Evolutionary conservation across 139 green algal species (phyloP), one percentile per base, ranked within the genome.

Genomic region (Pseudopediastrum boryanum): DNA sequence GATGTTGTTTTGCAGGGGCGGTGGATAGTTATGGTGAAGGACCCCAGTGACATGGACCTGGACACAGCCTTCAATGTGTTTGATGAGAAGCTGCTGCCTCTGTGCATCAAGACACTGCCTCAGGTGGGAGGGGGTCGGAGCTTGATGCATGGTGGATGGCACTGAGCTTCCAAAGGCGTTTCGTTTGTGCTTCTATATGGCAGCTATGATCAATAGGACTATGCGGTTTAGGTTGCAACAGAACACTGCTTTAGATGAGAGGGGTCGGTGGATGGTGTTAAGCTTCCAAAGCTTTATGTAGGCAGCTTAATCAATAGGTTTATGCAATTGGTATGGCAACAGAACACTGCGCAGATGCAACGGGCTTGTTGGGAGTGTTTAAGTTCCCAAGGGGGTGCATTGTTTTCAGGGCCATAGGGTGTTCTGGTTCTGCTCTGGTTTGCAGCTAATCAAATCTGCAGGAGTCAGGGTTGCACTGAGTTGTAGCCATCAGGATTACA

Each of bases 61-160:
- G 42, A 56, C 8, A 4, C 43, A 42, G 81, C 68, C 4, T 66
- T 81, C 33, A 9, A 23, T 25, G 70, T 83, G 51, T 83, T 83
- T n/a, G 31, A 50, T 21, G 70, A 56, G 0, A 31, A 25, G 16
- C 7, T 69, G 31, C 68, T 81, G 59, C 27, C 44, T 21, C 8
- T n/a, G 27, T 79, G n/a, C 59, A 23, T 42, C 13, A 68, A 29
- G 12, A 70, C 12, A 29, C 70, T 50, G 67, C 68, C 43, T n/a
- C 74, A 71, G 74, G 74, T 82, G 42, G 0, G 66, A 25, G 13
- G 19, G 35, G 42, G 74, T 13, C 12, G 10, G 52, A 39, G 50
- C 27, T 36, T 31, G 42, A 2, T 16, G 35, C 13, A 25, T 56
- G 2, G 13, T 38, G 19, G 1, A 41, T 66, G 12, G 2, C 1